Conservation (phyloP, 1,139 yeast genomes). For the Pichia norvegensis region DNA sequence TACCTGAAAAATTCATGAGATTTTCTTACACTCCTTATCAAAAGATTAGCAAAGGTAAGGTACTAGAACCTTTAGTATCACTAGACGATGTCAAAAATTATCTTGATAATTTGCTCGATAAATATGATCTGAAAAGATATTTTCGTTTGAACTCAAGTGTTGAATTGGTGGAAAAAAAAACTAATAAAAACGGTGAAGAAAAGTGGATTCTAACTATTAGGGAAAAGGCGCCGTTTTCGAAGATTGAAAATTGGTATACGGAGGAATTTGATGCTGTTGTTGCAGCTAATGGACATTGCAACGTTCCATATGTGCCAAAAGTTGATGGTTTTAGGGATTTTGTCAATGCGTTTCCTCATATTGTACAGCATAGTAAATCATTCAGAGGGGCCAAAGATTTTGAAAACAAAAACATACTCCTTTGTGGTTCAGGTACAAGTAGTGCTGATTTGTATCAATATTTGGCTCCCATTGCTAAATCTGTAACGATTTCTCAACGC, state of each 20-base stretch:
- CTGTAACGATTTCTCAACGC: conserved; percentile 15
- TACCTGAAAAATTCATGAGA: conserved; percentile 39
- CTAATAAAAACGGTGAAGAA: conserved; percentile 2
- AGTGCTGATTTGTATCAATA: conserved; percentile 48
- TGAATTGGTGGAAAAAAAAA: conserved; percentile 30
- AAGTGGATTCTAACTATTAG: conserved; percentile 17
- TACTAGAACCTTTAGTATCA: conserved; percentile 26
- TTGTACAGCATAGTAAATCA: conserved; percentile 28
- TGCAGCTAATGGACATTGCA: conserved; percentile 43
- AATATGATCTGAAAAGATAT: conserved; percentile 29
- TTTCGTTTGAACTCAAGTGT: conserved; percentile 33
- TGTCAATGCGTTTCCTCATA: conserved; percentile 31
- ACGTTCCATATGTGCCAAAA: conserved; percentile 40
- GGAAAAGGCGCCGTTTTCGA: conserved; percentile 13
- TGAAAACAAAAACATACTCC: conserved; percentile 32
- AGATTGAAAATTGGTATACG: conserved; percentile 27
- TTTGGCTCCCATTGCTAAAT: conserved; percentile 30
- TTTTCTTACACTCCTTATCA: conserved; percentile 30
- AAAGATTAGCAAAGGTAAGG: conserved; percentile 9
- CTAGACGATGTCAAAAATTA: conserved; percentile 30
- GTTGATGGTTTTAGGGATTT: conserved; percentile 37
- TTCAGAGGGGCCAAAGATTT: conserved; percentile 34
- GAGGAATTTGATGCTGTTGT: conserved; percentile 38
- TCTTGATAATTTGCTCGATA: conserved; percentile 27
- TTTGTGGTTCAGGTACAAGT: conserved; percentile 46